Percentiles rank a stretch among this genome's conserved stretches.
These are phyloP conservation scores for Cucurbita argyrosperma DNA, from an alignment of 306 rosid genomes.

Conservation along the genomic window DNA sequence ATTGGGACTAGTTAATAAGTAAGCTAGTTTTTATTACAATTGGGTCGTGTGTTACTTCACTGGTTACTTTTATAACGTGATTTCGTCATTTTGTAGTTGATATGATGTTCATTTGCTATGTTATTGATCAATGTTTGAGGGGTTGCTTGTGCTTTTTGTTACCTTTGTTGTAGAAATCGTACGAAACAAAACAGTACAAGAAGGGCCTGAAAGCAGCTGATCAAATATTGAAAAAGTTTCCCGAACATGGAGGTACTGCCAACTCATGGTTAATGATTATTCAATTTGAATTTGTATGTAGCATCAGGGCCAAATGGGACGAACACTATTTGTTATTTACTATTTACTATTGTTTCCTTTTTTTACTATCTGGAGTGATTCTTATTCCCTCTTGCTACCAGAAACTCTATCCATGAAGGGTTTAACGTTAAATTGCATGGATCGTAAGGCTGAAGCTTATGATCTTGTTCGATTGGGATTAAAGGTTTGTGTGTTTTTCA, in stretches of 20 bases:
- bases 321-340: not conserved
- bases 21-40: not conserved
- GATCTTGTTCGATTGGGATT: constrained; percentile 90
- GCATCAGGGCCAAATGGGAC: not conserved
- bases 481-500: constrained; percentile 42
- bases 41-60: not conserved
- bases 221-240: constrained; percentile 80
- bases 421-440: constrained; percentile 92
- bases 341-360: not conserved
- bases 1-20: not conserved
- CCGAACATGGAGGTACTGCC: constrained; percentile 91
- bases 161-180: constrained; percentile 57
- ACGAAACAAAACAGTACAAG: constrained; percentile 95
- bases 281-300: not conserved
- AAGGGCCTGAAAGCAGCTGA: constrained; percentile 97
- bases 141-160: not conserved
- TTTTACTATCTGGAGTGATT: not conserved
- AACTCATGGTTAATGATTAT: not conserved
- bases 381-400: constrained; percentile 4
- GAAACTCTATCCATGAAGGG: constrained; percentile 99
- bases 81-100: not conserved
- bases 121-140: not conserved
- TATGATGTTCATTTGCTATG: not conserved
- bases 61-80: not conserved
- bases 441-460: constrained; percentile 92